Percentiles rank a stretch among this genome's conserved stretches.
Conservation (phyloP, 352 stramenopile genomes). For the Pythium rhizo-oryzae region DNA sequence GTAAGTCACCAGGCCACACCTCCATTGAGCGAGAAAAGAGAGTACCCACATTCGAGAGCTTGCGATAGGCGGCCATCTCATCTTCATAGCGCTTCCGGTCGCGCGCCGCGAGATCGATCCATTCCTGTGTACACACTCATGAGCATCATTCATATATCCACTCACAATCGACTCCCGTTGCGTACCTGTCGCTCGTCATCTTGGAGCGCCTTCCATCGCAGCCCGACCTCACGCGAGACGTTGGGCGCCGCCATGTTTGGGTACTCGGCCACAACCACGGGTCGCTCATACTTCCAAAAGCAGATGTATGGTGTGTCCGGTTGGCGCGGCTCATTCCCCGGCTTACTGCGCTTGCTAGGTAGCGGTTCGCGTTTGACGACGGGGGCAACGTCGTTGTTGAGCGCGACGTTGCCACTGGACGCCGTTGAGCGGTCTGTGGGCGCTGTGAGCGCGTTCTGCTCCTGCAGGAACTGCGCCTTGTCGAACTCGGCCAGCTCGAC, state of each 20-base stretch:
- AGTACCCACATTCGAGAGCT: constrained; percentile 21
- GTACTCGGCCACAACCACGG: constrained; percentile 43
- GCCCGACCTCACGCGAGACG: constrained; percentile 55
- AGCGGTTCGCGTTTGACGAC: constrained; percentile 4
- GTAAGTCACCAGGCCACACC: background rate
- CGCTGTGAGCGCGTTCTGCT: constrained; percentile 20
- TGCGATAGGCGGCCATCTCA: constrained; percentile 45
- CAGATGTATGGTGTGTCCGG: constrained; percentile 69
- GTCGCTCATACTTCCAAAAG: constrained; percentile 56
- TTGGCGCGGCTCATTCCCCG: constrained; percentile 44
- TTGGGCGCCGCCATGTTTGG: constrained; percentile 41
- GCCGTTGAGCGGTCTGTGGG: constrained; percentile 22
- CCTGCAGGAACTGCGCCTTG: constrained; percentile 46
- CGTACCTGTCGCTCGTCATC: constrained; percentile 40
- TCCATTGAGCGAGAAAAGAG: background rate
- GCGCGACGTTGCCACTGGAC: too few species aligned
- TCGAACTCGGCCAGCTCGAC: constrained; percentile 65
- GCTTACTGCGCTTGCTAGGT: constrained; percentile 42
- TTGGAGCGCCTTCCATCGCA: constrained; percentile 48
- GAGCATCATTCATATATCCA: background rate
- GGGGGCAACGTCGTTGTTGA: too few species aligned
- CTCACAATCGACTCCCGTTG: background rate
- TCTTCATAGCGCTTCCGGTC: constrained; percentile 58
- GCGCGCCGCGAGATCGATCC: constrained; percentile 47
- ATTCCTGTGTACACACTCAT: constrained; percentile 30